Evolutionary conservation across 306 rosid genomes (phyloP).

Genomic region (Corylus americana): DNA sequence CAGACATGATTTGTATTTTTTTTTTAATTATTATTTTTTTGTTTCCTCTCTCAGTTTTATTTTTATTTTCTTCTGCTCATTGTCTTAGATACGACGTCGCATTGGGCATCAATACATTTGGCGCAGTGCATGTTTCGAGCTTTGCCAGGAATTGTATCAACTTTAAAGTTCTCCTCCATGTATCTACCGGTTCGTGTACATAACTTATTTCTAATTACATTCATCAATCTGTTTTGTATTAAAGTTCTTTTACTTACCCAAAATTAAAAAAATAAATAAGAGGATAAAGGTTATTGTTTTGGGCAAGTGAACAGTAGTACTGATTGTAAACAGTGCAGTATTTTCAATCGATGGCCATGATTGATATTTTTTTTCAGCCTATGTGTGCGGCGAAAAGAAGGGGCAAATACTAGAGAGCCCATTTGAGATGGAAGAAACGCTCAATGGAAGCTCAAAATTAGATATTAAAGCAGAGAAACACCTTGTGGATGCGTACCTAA

Average conservation of each 20-base stretch:
- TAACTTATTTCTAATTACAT: too few relatives aligned
- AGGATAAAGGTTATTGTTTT: too few relatives aligned
- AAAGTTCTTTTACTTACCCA: too few relatives aligned
- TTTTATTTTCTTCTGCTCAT: neutral
- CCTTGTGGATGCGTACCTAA: conserved; percentile 6
- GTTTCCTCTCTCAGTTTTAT: too few relatives aligned
- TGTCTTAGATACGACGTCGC: conserved; percentile 39
- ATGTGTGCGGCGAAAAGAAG: conserved; percentile 22
- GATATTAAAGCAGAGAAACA: conserved; percentile 32
- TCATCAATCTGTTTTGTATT: too few relatives aligned
- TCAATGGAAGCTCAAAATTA: conserved; percentile 16
- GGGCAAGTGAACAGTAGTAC: too few relatives aligned
- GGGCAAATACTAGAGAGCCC: conserved; percentile 31
- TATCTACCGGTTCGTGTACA: conserved; percentile 42
- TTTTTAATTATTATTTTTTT: neutral
- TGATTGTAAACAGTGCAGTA: neutral
- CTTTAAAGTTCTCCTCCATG: conserved; percentile 31
- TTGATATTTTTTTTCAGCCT: conserved; percentile 27
- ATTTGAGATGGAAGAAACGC: conserved; percentile 16
- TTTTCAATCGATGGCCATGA: neutral
- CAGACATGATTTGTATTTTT: too few relatives aligned
- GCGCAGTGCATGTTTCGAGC: conserved; percentile 27
- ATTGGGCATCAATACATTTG: conserved; percentile 33
- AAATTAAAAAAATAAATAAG: neutral
- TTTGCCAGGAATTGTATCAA: conserved; percentile 35